Base-by-base conservation (phyloP, 306 rosid genomes). In the Echinosophora koreensis region DNA sequence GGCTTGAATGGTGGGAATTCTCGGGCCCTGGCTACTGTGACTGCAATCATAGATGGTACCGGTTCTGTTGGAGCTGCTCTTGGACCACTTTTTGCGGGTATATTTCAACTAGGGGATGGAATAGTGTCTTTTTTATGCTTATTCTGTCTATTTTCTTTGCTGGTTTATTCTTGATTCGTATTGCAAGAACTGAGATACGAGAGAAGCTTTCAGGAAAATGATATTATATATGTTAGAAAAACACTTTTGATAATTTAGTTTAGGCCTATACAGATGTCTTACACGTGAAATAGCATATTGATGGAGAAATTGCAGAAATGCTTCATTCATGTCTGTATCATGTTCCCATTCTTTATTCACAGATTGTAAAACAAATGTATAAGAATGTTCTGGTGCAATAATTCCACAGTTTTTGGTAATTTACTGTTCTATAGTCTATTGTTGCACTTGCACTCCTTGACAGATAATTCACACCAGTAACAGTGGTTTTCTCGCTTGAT, bases 41-140 rank as follows among this genome's bases (percentile, higher is more conserved):
- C 91, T 14, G 97, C 98, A 17, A 93, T 93, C 65, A 93, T 93
- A 66, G 98, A 93, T 76, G 98, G 98, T 18, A 93, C 98, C 22
- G 98, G 98, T 41, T 93, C 95, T 10, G 87, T 87, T 72, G 98
- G 97, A 67, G 96, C 96, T 66, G 97, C 98, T 22, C 80, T 93
- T 28, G 98, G 98, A 17, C 98, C 98, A 18, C 90, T 93, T 75
- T 73, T 93, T 81, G 98, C 97, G 0, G 98, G 14, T 93, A 88
- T 81, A 69, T 89, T 56, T 89, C 96, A 15, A 81, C 81, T 22
- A 78, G 86, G 76, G 96, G 98, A 66, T 93, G 98, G 98, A 88
- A 90, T 88, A 83, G 86, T 68, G 96, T 93, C 44, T 93, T 93
- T 70, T 66, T 87, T 5, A 86, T 91, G 92, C 90, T 93, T 13